Percentiles rank a stretch among this genome's conserved stretches.
Conservation (phyloP, 176 grass and related monocot genomes). For the Dendrocalamus sinicus region DNA sequence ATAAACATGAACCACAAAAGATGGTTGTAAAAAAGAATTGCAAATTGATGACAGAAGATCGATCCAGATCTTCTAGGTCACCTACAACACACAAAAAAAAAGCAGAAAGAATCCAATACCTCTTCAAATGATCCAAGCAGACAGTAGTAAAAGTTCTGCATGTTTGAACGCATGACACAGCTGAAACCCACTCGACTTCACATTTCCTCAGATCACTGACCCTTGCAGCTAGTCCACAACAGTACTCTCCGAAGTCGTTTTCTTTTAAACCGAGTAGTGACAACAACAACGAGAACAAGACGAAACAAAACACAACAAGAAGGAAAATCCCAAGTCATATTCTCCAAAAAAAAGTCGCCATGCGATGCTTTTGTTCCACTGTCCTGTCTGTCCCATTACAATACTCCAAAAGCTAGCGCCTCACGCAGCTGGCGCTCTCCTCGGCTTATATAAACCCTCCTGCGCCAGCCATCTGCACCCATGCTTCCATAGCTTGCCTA, state of each 20-base stretch:
- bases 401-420: conserved; percentile 16
- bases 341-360: conserved; percentile 9
- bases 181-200: background rate
- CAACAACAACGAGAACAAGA: background rate
- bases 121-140: background rate
- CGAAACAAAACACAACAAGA: conserved; percentile 19
- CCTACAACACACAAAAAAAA: background rate
- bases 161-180: too few relatives aligned
- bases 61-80: background rate
- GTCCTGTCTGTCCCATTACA: conserved; percentile 37
- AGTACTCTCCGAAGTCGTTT: too few relatives aligned
- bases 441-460: conserved; percentile 58
- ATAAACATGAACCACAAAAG: background rate
- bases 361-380: conserved; percentile 46
- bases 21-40: background rate
- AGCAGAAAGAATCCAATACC: background rate
- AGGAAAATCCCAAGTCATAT: background rate
- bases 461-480: background rate
- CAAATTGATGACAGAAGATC: background rate
- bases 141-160: too few relatives aligned
- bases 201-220: background rate
- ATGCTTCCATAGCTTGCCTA: conserved; percentile 10
- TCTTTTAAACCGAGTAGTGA: background rate
- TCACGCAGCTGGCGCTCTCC: conserved; percentile 22
- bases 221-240: background rate